Conservation (phyloP, 208 protist genomes). For the Wallacemonas sp. region DNA sequence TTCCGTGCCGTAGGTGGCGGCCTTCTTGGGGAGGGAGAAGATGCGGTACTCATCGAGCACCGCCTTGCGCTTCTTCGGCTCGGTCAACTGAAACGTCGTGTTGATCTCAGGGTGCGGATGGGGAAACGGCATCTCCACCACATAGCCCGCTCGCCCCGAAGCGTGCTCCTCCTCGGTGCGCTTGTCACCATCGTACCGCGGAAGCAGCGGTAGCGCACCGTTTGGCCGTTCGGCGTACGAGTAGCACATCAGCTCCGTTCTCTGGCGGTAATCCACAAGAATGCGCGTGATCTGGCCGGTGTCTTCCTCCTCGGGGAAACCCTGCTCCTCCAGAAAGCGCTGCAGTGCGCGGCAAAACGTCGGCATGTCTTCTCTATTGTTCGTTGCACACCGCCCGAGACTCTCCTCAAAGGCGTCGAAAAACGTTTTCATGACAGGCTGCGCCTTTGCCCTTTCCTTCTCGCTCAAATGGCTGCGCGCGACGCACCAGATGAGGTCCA, state of each 20-base stretch:
- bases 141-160: conserved; percentile 51
- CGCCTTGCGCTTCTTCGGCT: conserved; percentile 68
- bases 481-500: conserved; percentile 17
- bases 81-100: conserved; percentile 74
- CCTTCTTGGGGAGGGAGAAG: conserved; percentile 85
- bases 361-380: conserved; percentile 11
- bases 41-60: conserved; percentile 84
- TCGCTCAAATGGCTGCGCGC: conserved; percentile 13
- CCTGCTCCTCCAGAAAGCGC: conserved; percentile 58
- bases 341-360: conserved; percentile 37
- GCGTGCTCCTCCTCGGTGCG: conserved; percentile 57
- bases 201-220: conserved; percentile 40
- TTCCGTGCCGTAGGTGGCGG: conserved; percentile 67
- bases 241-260: conserved; percentile 57
- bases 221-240: conserved; percentile 67
- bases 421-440: conserved; percentile 6
- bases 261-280: conserved; percentile 35
- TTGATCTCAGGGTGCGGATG: conserved; percentile 76
- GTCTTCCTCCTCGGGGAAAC: conserved; percentile 69
- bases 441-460: conserved; percentile 15
- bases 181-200: conserved; percentile 76
- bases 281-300: conserved; percentile 19
- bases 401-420: conserved; percentile 11
- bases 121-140: conserved; percentile 50
- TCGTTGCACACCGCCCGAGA: conserved; percentile 8